Conservation (phyloP, 208 protist species). For the Plasmodiophora brassicae region DNA sequence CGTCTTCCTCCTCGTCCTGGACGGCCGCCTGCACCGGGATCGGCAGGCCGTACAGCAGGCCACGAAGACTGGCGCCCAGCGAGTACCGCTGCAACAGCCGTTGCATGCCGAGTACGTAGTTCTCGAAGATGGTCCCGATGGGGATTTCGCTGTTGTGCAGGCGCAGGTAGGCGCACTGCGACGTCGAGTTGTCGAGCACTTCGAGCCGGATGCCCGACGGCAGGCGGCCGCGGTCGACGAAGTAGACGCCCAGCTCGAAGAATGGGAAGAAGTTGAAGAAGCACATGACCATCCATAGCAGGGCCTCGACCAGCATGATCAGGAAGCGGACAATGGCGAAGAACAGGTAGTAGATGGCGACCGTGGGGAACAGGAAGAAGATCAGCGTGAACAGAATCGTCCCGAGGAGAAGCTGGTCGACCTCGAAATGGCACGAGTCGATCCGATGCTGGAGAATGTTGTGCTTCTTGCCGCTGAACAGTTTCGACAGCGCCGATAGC, state of each 20-base stretch:
- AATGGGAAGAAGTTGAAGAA: neutral
- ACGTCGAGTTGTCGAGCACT: neutral
- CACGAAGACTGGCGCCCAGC: neutral
- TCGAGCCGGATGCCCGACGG: neutral
- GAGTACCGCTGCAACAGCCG: neutral
- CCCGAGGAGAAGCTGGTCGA: conserved; percentile 25
- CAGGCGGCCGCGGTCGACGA: neutral
- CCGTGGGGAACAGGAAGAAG: conserved; percentile 26
- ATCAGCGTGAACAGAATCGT: conserved; percentile 27
- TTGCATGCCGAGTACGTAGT: neutral
- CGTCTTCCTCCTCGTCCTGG: neutral
- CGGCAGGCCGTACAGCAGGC: neutral
- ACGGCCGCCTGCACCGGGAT: neutral
- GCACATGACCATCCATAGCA: neutral
- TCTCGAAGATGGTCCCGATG: neutral
- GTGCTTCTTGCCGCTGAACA: conserved; percentile 31
- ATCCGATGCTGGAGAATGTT: neutral
- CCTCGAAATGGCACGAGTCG: conserved; percentile 33
- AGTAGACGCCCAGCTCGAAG: neutral
- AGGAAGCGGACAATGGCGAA: conserved; percentile 25
- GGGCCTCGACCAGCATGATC: conserved; percentile 21
- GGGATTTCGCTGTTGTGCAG: neutral
- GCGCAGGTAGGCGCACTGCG: neutral
- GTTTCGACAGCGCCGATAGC: conserved; percentile 8
- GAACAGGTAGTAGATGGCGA: conserved; percentile 24